Evolutionary conservation across 2,329 filamentous ascomycete species (phyloP).

Genomic region (Clarireedia hainanense): DNA sequence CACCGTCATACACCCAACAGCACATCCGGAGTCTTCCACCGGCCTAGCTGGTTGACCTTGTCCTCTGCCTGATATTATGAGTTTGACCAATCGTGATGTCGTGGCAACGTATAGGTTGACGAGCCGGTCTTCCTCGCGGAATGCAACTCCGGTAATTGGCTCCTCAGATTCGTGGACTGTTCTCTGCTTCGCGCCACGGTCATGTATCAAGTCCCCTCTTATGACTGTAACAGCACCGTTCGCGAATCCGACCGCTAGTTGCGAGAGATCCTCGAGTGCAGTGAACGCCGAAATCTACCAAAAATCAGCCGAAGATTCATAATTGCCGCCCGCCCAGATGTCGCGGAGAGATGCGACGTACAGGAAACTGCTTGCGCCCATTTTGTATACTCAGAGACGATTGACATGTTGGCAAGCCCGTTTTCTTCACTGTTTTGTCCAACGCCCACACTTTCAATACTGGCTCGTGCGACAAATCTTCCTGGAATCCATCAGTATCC

Average conservation of each 20-base stretch:
- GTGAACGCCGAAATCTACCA: slow-evolving; percentile 76
- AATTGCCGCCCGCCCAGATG: background rate
- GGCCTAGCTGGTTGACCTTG: slow-evolving; percentile 84
- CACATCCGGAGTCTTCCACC: slow-evolving; percentile 83
- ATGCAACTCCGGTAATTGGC: slow-evolving; percentile 85
- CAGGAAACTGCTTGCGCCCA: slow-evolving; percentile 86
- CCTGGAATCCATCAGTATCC: slow-evolving; percentile 40
- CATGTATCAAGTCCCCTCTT: slow-evolving; percentile 88
- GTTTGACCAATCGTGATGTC: slow-evolving; percentile 75
- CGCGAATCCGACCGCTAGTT: slow-evolving; percentile 90
- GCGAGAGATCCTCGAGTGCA: slow-evolving; percentile 78
- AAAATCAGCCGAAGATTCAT: background rate
- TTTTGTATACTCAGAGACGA: slow-evolving; percentile 84
- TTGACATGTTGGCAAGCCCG: slow-evolving; percentile 77
- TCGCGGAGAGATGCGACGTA: slow-evolving; percentile 33
- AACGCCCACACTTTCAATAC: slow-evolving; percentile 96
- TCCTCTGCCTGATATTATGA: slow-evolving; percentile 79
- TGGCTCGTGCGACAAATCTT: slow-evolving; percentile 82
- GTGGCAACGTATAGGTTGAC: slow-evolving; percentile 90
- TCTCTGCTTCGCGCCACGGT: slow-evolving; percentile 86
- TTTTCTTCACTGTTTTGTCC: slow-evolving; percentile 91
- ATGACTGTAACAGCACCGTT: slow-evolving; percentile 93
- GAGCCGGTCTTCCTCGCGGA: slow-evolving; percentile 48
- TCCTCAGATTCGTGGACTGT: slow-evolving; percentile 96
- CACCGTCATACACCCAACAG: slow-evolving; percentile 88